Evolutionary conservation across 1,139 yeast species (phyloP), one percentile per base, ranked within the genome.

Genomic region (Spathaspora sp.): DNA sequence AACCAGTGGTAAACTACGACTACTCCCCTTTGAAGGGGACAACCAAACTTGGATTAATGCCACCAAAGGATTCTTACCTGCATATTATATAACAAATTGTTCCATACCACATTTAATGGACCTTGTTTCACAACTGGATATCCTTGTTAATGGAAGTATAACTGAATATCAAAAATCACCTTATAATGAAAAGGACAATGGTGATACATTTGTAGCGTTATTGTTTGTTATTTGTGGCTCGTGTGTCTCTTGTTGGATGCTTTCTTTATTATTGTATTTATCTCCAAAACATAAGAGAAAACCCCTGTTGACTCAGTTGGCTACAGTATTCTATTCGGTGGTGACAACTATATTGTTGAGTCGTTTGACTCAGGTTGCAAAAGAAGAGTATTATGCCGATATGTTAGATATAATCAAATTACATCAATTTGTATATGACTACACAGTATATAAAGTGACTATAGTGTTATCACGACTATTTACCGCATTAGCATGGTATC

Each of bases 201-300:
- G 78, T 10, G 76, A 72, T 51, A 60, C 73, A n/a, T 70, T 71
- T 48, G 72, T 74, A 23, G 77, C 78, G n/a, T 57, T 73, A 13
- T 52, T 74, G 33, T 73, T 71, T 58, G 68, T 71, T 24, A 57
- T 71, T 15, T 65, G 72, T 49, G 79, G 76, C 2, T 58, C 70
- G 24, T 73, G 78, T 53, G 73, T 76, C 2, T 67, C 78, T 2
- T 63, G 76, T 33, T 81, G 86, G 86, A 76, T 81, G 80, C 64
- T 81, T 34, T 60, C 80, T 41, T 53, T 79, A 20, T 56, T 80
- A 43, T 62, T 79, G 37, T 60, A 70, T 43, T 58, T 81, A 34
- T 72, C 80, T 16, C 76, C 81, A 0, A 67, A 65, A 16, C 76
- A 75, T 51, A 70, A 68, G 47, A 53, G 75, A 13, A 77, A 80